phyloP scores from a whole-genome alignment of 1,284 basidiomycete species.

The Ustilago sp. region DNA sequence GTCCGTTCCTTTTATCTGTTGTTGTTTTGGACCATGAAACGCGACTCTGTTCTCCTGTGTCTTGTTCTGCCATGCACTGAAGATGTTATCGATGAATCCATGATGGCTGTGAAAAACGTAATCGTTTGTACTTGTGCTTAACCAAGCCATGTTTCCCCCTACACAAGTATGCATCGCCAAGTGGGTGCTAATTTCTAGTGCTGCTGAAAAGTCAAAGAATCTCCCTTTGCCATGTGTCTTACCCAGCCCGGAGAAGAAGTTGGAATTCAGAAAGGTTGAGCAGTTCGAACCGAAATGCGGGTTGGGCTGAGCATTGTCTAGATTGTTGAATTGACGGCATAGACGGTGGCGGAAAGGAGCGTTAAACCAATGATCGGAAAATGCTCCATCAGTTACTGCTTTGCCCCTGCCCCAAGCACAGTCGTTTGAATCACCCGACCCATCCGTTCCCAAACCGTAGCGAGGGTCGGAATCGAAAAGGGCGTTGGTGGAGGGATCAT shows the following conservation, averaged over 20 bases:
- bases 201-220: slow-evolving; percentile 39
- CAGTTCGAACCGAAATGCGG: slow-evolving; percentile 35
- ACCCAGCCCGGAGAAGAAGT: slow-evolving; percentile 23
- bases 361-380: slow-evolving; percentile 31
- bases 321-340: slow-evolving; percentile 45
- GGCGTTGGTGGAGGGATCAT: slow-evolving; percentile 17
- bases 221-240: slow-evolving; percentile 23
- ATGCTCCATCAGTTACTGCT: slow-evolving; percentile 30
- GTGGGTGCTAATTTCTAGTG: slow-evolving; percentile 35
- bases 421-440: slow-evolving; percentile 10
- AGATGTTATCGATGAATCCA: slow-evolving; percentile 21
- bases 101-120: slow-evolving; percentile 24
- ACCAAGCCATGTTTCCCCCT: slow-evolving; percentile 36
- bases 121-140: slow-evolving; percentile 29
- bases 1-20: slow-evolving; percentile 11
- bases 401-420: slow-evolving; percentile 27
- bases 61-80: slow-evolving; percentile 20
- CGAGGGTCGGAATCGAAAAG: slow-evolving; percentile 19
- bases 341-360: slow-evolving; percentile 34
- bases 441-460: slow-evolving; percentile 30
- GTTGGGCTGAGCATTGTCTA: slow-evolving; percentile 17
- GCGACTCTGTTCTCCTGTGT: slow-evolving; percentile 7
- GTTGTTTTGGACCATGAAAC: slow-evolving; percentile 39
- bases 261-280: slow-evolving; percentile 27
- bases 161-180: slow-evolving; percentile 37